Base-by-base conservation (phyloP, 2,329 filamentous ascomycete genomes). In the Talaromyces piceae region DNA sequence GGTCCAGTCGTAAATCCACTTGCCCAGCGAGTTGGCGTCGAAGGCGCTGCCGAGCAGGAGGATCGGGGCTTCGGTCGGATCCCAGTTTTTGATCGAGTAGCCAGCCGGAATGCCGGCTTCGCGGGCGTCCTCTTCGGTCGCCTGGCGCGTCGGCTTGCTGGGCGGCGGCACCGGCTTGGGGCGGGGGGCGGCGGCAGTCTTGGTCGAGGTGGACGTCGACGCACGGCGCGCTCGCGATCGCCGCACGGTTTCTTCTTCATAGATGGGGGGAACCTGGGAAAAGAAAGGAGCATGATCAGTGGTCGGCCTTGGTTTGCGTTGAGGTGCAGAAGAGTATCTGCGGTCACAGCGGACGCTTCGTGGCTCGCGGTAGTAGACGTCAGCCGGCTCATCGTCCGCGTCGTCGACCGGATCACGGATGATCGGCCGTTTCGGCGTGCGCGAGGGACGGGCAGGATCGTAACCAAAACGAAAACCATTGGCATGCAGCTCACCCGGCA, bases 1-100 rank as follows among this genome's bases (percentile, higher is more conserved):
- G 16, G 93, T 96, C 93, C 93, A 98, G 77, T 97, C 93, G 72
- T 95, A 98, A 65, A 98, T 94, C 93, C 93, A 98, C 73, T 96
- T 96, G 64, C 93, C 93, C 26, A 98, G 79, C 23, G 89, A 95
- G 78, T 97, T 96, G 64, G 91, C 88, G 66, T 97, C 93, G 65
- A 97, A 97, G 51, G 97, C 93, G 65, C 88, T 95, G 47, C 93
- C 93, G 20, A 97, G 79, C 23, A 98, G 81, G 66, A 96, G 84
- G 67, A 98, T 96, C 47, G 93, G 93, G 60, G 90, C 84, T 75
- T 97, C 91, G 25, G 82, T 84, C 0, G 91, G 91, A 67, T 98
- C 93, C 93, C 93, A 97, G 75, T 97, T 95, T 79, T 97, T 97
- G 66, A 91, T 83, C 23, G 89, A 95, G 75, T 94, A 98, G 56